Base-by-base conservation (phyloP, 1,284 basidiomycete genomes). In the Melanopsichium pennsylvanicum region DNA sequence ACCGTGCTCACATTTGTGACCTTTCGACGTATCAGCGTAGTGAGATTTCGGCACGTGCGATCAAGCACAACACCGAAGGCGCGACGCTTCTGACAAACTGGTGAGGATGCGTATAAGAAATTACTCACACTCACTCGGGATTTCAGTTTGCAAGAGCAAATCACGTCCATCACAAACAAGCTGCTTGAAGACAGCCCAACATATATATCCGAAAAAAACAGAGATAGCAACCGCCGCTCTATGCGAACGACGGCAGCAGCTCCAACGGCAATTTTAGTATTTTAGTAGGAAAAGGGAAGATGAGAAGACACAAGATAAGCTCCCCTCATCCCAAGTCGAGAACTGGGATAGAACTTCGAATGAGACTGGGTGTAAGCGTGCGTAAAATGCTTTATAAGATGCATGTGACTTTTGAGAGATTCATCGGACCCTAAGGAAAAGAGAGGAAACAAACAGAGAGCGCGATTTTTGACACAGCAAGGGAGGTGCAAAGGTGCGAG, bases 361-460 rank as follows among this genome's bases (percentile, higher is more conserved):
- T 60, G 59, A 48, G 49, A 62, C 71, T 75, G 73, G 73, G 73
- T 75, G 52, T 62, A 74, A 68, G 71, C 71, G 71, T 75, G 73
- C 71, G 71, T 60, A 50, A n/a, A 59, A 47, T 70, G 63, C 47
- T 66, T 70, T 60, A 26, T 64, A 54, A 58, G 47, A 47, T 52
- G 54, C 52, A 48, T 44, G 57, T 57, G 57, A 51, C 54, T 49
- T 25, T 36, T 21, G 11, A 10, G 21, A 26, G 19, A 26, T 22
- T 38, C 50, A 66, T 59, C 43, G 36, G 34, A 39, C 33, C 46
- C 47, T 7, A 27, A 12, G 22, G 9, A 50, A 35, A 27, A 18
- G 15, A 49, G 44, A 21, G 39, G 40, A 19, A 23, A 43, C 18
- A 21, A 26, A 27, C 27, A 32, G 33, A 22, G 35, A 19, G 38